Conservation (phyloP, 2,329 filamentous ascomycete genomes). For the Hypoxylon sp. region DNA sequence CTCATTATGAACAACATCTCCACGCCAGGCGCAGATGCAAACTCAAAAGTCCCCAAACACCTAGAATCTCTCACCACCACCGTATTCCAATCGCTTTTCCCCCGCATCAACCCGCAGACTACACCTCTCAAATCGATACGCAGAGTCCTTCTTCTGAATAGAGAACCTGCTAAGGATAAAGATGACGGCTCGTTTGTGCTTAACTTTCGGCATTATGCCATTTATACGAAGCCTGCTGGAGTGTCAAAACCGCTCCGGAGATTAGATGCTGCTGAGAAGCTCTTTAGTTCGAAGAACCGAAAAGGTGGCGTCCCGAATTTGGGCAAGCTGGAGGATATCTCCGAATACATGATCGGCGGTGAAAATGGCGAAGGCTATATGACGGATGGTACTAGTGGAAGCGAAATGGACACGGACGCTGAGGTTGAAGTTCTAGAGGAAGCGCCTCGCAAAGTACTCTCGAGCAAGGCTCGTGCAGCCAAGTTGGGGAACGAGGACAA, state of each 20-base stretch:
- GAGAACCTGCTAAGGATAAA: slow-evolving; percentile 71
- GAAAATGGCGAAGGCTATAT: slow-evolving; percentile 86
- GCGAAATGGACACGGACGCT: slow-evolving; percentile 92
- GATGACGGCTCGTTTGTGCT: slow-evolving; percentile 82
- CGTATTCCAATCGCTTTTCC: slow-evolving; percentile 96
- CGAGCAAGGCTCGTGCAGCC: slow-evolving; percentile 65
- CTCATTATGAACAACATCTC: slow-evolving; percentile 99
- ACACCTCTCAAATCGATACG: slow-evolving; percentile 94
- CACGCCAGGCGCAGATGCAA: slow-evolving; percentile 72
- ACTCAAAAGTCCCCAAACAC: slow-evolving; percentile 86
- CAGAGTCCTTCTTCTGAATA: slow-evolving; percentile 89
- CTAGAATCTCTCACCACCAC: slow-evolving; percentile 94
- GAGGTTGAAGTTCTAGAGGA: slow-evolving; percentile 88
- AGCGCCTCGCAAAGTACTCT: slow-evolving; percentile 73
- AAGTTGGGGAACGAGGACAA: slow-evolving; percentile 61
- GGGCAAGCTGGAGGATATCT: slow-evolving; percentile 90
- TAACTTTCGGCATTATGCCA: slow-evolving; percentile 94
- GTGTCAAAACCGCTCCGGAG: slow-evolving; percentile 87
- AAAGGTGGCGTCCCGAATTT: slow-evolving; percentile 88
- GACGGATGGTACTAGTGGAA: slow-evolving; percentile 87
- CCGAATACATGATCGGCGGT: slow-evolving; percentile 92
- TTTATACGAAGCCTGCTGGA: slow-evolving; percentile 88
- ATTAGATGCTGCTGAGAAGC: slow-evolving; percentile 87
- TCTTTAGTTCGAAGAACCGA: slow-evolving; percentile 72
- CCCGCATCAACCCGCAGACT: slow-evolving; percentile 91